Conservation (phyloP, 2,329 filamentous ascomycete species). For the Ascochyta pisi region DNA sequence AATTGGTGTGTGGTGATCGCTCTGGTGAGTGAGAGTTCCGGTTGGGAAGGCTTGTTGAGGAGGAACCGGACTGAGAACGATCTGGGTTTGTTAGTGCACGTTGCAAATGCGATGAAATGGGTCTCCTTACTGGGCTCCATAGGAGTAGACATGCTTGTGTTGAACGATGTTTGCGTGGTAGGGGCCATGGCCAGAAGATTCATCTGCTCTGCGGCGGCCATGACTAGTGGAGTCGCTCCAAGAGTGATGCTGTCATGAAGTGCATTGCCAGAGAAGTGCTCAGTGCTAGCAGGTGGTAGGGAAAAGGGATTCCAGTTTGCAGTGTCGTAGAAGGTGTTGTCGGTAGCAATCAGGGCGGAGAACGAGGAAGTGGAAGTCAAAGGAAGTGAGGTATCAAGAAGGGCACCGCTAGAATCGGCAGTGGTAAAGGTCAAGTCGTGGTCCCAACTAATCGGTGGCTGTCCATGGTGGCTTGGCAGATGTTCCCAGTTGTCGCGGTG, state of each 20-base stretch:
- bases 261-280: conserved; percentile 32
- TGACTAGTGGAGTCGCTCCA: conserved; percentile 20
- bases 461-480: conserved; percentile 35
- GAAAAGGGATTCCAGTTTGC: conserved; percentile 36
- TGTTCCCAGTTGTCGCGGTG: conserved; percentile 32
- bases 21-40: conserved; percentile 37
- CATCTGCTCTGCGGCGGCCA: conserved; percentile 20
- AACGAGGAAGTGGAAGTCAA: conserved; percentile 35
- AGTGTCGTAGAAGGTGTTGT: conserved; percentile 29
- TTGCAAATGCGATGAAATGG: not conserved
- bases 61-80: conserved; percentile 37
- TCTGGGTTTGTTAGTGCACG: conserved; percentile 28
- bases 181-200: conserved; percentile 30
- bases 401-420: conserved; percentile 27
- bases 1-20: conserved; percentile 28
- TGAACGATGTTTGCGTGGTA: conserved; percentile 19
- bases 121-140: conserved; percentile 36
- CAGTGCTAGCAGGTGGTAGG: conserved; percentile 21
- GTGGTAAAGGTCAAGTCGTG: conserved; percentile 35
- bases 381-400: conserved; percentile 29
- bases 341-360: conserved; percentile 24
- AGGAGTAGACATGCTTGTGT: conserved; percentile 27
- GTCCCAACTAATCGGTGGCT: conserved; percentile 38
- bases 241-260: conserved; percentile 22
- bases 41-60: conserved; percentile 33